Conservation (phyloP, 352 stramenopile genomes). For the Pythium rhizo-oryzae region DNA sequence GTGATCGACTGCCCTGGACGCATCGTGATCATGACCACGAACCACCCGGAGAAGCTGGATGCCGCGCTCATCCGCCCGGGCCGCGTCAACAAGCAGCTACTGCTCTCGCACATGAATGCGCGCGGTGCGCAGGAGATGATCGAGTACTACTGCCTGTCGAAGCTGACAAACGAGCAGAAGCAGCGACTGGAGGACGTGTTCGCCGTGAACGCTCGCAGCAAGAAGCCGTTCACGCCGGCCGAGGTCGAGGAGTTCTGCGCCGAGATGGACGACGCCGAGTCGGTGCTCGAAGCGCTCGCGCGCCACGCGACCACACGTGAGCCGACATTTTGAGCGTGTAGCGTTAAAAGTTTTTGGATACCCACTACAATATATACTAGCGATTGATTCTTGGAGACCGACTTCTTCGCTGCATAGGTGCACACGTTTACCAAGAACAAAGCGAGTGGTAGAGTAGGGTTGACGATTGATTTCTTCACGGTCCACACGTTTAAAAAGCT, state of each 20-base stretch:
- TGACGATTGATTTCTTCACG: too few species aligned
- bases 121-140: constrained; percentile 35
- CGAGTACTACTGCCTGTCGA: constrained; percentile 41
- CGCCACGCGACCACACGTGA: too few species aligned
- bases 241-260: constrained; percentile 43
- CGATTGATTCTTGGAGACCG: too few species aligned
- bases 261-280: constrained; percentile 29
- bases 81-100: constrained; percentile 70
- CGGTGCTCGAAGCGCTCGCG: too few species aligned
- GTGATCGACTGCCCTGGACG: constrained; percentile 75
- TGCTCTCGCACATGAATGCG: constrained; percentile 45
- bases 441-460: too few species aligned
- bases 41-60: constrained; percentile 89
- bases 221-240: constrained; percentile 32
- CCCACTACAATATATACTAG: too few species aligned
- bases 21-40: constrained; percentile 91
- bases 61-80: constrained; percentile 37
- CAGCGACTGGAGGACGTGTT: constrained; percentile 17
- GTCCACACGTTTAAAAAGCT: too few species aligned
- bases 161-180: constrained; percentile 19
- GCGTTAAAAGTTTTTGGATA: too few species aligned
- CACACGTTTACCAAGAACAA: too few species aligned
- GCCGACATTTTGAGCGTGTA: too few species aligned
- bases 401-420: too few species aligned
- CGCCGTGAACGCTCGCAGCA: constrained; percentile 11